Evolutionary conservation across 805 yeast genomes (phyloP).

Genomic region (Starmerella vaccinii): DNA sequence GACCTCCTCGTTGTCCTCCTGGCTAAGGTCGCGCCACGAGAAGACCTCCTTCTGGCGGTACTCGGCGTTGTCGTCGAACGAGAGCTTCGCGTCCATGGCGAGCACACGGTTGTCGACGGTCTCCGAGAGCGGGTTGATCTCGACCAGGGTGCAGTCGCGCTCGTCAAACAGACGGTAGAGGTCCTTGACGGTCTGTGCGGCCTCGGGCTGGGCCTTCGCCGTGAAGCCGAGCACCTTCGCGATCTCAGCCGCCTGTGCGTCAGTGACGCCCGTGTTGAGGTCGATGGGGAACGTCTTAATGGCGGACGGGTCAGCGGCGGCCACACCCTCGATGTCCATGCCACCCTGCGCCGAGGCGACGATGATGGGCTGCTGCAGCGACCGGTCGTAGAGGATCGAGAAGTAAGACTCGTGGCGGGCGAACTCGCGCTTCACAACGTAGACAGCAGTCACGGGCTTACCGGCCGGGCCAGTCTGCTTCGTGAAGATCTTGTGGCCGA

Average conservation of each 20-base stretch:
- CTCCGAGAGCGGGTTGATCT: constrained; percentile 95
- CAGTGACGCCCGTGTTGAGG: constrained; percentile 69
- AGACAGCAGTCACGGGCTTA: constrained; percentile 92
- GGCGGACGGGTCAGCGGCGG: constrained; percentile 79
- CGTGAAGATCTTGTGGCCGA: constrained; percentile 86
- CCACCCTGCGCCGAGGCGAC: constrained; percentile 98
- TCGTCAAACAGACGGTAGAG: constrained; percentile 82
- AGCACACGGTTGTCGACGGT: constrained; percentile 79
- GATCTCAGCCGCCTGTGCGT: constrained; percentile 59
- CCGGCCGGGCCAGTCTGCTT: constrained; percentile 98
- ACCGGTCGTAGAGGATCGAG: constrained; percentile 91
- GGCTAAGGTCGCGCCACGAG: constrained; percentile 93
- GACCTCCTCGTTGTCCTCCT: constrained; percentile 96
- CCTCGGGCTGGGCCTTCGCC: constrained; percentile 64
- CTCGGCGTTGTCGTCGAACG: constrained; percentile 91
- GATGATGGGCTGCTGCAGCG: constrained; percentile 77
- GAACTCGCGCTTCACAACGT: constrained; percentile 87
- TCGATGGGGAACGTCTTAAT: constrained; percentile 80
- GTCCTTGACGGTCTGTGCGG: constrained; percentile 76
- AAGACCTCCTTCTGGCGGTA: constrained; percentile 92
- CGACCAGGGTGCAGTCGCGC: constrained; percentile 94
- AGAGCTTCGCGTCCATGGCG: constrained; percentile 99
- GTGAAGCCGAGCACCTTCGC: constrained; percentile 79
- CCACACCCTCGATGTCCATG: constrained; percentile 99
- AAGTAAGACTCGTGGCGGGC: constrained; percentile 92